Evolutionary conservation across 768 basidiomycete genomes (phyloP), one percentile per base, ranked within the genome.

Genomic region (Boletus reticuloceps): DNA sequence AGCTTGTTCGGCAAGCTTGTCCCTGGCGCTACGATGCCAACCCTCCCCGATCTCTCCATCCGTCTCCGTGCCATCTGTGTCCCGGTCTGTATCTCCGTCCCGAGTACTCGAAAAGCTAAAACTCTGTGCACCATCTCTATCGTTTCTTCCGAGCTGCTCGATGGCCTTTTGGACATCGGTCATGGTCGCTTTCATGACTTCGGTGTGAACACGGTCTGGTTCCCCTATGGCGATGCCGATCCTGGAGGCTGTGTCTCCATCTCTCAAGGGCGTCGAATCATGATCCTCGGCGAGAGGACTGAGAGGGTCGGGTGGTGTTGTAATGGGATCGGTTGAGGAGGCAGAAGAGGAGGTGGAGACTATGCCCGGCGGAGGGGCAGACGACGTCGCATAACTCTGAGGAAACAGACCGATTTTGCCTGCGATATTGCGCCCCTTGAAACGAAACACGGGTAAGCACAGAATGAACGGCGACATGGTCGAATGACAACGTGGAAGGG

Each of bases 321-420:
- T 39, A 6, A 66, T 52, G 5, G 66, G 64, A 27, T 50, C 50
- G 27, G 58, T 60, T 3, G 72, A 58, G 31, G 72, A 64, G 38
- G 68, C 45, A n/a, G 72, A 61, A 31, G 64, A 44, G 16, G 69
- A 59, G 20, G 67, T 56, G 0, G 75, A 56, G 13, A 72, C 53
- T 5, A 60, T 61, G 1, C 65, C 60, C 0, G 65, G 64, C 5
- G 85, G 80, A 0, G 82, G 79, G 2, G 74, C 77, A 5, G 82
- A 74, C n/a, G n/a, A n/a, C 0, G 89, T 79, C 0, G 95, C 96
- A 66, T 98, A 98, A 58, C 83, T 86, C 63, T 88, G 81, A 3
- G 97, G 97, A 65, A 99, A 98, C 12, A 99, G 76, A 4, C 97
- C 97, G n/a, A 81, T 74, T 68, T 86, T 86, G 6, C 95, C 96